Conservation (phyloP, 2,329 filamentous ascomycete genomes). For the Epichloe amarillans region DNA sequence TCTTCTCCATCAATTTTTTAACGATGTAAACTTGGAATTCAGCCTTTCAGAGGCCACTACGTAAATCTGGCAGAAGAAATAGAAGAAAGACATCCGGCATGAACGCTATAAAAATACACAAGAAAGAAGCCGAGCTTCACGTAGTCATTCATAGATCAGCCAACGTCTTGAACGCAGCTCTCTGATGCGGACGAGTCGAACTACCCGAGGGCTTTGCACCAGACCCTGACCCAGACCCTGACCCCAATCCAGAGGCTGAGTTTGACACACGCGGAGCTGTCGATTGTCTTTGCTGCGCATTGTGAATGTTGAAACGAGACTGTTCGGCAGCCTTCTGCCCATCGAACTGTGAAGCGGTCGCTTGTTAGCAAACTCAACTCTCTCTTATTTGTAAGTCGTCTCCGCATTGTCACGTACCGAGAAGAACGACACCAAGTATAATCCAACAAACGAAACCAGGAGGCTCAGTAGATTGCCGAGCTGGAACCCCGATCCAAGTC, state of each 20-base stretch:
- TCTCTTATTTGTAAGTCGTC: not conserved
- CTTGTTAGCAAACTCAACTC: constrained; percentile 12
- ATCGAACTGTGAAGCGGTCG: constrained; percentile 33
- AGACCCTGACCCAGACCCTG: constrained; percentile 1
- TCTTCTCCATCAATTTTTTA: too few species aligned
- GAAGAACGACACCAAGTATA: constrained; percentile 50
- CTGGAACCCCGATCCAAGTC: constrained; percentile 16
- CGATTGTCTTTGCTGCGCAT: constrained; percentile 8
- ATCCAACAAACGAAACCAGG: constrained; percentile 41
- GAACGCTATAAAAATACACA: not conserved
- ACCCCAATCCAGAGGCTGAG: not conserved
- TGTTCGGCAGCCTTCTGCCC: constrained; percentile 47
- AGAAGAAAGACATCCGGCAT: not conserved
- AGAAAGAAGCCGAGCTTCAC: not conserved
- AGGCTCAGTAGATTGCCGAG: constrained; percentile 33
- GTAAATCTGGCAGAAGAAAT: not conserved
- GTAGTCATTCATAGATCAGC: constrained; percentile 29
- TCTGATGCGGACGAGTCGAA: constrained; percentile 16
- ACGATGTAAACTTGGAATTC: not conserved
- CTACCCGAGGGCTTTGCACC: constrained; percentile 9
- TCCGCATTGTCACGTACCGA: constrained; percentile 30
- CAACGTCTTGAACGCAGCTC: constrained; percentile 35
- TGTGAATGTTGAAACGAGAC: constrained; percentile 44
- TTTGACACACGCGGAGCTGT: not conserved
- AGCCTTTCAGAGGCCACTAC: not conserved